Evolutionary conservation across 2,329 filamentous ascomycete species (phyloP), one percentile per base, ranked within the genome.

Genomic region (Arthrobotrys sphaeroides): DNA sequence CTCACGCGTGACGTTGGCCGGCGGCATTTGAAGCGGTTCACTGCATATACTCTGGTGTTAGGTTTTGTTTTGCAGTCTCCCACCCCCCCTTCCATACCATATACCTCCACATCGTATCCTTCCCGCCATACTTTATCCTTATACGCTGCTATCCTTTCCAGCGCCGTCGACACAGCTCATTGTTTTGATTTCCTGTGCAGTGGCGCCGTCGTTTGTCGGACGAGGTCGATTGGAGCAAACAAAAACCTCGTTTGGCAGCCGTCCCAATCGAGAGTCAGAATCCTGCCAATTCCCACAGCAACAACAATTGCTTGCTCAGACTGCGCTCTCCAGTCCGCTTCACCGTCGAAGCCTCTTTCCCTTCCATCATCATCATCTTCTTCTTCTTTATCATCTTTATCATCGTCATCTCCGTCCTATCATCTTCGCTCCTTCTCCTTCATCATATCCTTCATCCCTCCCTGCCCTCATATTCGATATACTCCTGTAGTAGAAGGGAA

Each of bases 301-400:
- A n/a, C n/a, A n/a, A n/a, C n/a, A n/a, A n/a, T n/a, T n/a, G n/a
- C n/a, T n/a, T n/a, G n/a, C n/a, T n/a, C n/a, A n/a, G n/a, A n/a
- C 22, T 26, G 22, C n/a, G 24, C 24, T 55, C 49, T 7, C 26
- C 49, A 55, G n/a, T 31, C 24, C 20, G 10, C 24, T 31, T 26
- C 26, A 18, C n/a, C n/a, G n/a, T 55, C 36, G 42, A 24, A 22
- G 7, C 18, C 55, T 5, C 20, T n/a, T 13, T 38, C 42, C 22
- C 16, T 36, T 3, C 16, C 28, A 20, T 1, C 40, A 49, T 49
- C 31, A 22, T 51, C 60, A 53, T n/a, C 31, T 31, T 20, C 26
- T 49, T 40, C 60, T 49, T 61, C 49, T 43, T 42, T n/a, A 26
- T 22, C 55, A 26, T 43, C 42, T 13, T 36, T 45, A 49, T 66